Conservation (phyloP, 2,329 filamentous ascomycete species). For the Coniochaeta hoffmannii region DNA sequence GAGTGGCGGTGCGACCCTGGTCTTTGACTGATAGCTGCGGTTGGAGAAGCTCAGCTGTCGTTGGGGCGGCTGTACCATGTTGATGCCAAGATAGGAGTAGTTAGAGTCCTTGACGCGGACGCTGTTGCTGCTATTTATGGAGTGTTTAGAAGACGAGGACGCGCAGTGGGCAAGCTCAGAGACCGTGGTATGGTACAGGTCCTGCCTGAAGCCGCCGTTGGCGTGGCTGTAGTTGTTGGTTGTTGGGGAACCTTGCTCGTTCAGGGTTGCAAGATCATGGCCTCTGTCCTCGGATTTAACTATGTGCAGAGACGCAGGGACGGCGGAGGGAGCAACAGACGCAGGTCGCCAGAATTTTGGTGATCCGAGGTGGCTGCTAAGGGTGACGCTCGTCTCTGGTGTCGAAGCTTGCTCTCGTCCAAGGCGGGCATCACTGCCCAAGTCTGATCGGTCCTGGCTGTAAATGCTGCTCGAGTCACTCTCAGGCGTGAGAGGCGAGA, state of each 20-base stretch:
- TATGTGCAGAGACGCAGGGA: constrained; percentile 3
- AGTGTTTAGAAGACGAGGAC: not conserved
- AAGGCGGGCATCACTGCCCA: not conserved
- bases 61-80: not conserved
- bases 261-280: not conserved
- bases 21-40: not conserved
- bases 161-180: constrained; percentile 11
- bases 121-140: not conserved
- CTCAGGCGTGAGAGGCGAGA: not conserved
- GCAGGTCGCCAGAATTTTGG: not conserved
- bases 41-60: not conserved
- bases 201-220: constrained; percentile 7
- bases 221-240: constrained; percentile 7
- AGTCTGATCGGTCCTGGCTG: not conserved
- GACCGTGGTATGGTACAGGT: constrained; percentile 18
- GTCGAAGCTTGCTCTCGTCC: not conserved
- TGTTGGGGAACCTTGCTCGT: not conserved
- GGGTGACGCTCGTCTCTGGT: not conserved
- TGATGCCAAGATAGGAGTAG: not conserved
- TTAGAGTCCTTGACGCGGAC: not conserved
- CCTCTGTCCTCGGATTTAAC: constrained; percentile 1
- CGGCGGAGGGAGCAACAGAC: not conserved
- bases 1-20: not conserved
- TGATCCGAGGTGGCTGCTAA: not conserved
- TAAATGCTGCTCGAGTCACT: not conserved